A percentile compares a stretch with the other conserved stretches of the same genome.
Evolutionary conservation across 2,329 filamentous ascomycete species (phyloP).

Genomic region (Knoxdaviesia capensis): DNA sequence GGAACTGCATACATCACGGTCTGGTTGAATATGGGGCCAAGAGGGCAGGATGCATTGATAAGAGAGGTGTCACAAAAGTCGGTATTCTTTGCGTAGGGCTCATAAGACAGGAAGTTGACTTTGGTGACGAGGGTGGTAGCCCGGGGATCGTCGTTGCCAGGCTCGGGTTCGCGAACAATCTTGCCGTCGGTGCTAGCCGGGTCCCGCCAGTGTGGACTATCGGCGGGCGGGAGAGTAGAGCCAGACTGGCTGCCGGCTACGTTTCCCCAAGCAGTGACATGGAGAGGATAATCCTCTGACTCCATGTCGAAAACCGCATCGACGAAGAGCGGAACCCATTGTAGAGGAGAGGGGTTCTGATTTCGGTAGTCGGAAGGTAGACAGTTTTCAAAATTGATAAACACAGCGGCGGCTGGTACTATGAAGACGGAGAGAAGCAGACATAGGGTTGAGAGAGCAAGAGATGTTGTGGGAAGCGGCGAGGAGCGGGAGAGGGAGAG

Average conservation of each 20-base stretch:
- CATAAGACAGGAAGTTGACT: constrained; percentile 59
- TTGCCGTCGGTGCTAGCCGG: constrained; percentile 46
- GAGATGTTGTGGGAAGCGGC: background rate
- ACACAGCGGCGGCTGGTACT: constrained; percentile 36
- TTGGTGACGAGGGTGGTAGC: constrained; percentile 55
- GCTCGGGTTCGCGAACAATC: constrained; percentile 44
- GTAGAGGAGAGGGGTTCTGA: constrained; percentile 38
- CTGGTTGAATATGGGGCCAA: constrained; percentile 48
- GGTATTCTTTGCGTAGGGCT: constrained; percentile 34
- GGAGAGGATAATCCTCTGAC: constrained; percentile 41
- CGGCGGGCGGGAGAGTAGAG: constrained; percentile 35
- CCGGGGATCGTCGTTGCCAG: constrained; percentile 23
- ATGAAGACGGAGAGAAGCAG: constrained; percentile 15
- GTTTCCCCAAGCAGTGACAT: constrained; percentile 74
- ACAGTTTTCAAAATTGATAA: constrained; percentile 72
- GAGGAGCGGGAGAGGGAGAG: no score
- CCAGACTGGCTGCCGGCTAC: constrained; percentile 52
- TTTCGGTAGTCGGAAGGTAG: constrained; percentile 40
- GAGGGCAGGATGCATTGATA: constrained; percentile 48
- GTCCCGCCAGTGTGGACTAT: constrained; percentile 42
- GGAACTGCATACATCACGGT: constrained; percentile 16
- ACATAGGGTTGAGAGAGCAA: constrained; percentile 10
- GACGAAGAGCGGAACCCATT: constrained; percentile 60
- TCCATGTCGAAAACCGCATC: constrained; percentile 52
- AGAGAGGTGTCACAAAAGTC: constrained; percentile 47